phyloP scores from a whole-genome alignment of 495 filamentous ascomycete species.

The Letharia columbiana region DNA sequence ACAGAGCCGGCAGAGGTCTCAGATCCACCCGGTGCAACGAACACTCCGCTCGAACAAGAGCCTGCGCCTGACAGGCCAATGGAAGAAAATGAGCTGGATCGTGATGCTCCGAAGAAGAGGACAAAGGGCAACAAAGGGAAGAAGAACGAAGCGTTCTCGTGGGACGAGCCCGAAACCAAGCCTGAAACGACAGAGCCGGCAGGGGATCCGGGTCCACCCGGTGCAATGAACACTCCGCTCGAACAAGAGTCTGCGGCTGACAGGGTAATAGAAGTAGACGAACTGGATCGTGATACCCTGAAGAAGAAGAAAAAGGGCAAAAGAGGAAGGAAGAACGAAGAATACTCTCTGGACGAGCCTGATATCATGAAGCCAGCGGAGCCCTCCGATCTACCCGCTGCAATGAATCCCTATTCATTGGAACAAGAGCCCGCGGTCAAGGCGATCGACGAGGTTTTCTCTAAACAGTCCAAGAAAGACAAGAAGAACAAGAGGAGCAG shows the following conservation, averaged over 20 bases:
- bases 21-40: neutral
- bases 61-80: neutral
- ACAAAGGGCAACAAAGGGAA: conserved; percentile 35
- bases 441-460: neutral
- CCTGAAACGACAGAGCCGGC: neutral
- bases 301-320: conserved; percentile 31
- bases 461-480: conserved; percentile 20
- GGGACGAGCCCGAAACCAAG: conserved; percentile 21
- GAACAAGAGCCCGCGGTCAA: neutral
- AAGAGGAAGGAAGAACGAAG: conserved; percentile 38
- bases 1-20: neutral
- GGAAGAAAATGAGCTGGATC: conserved; percentile 7
- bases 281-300: conserved; percentile 5
- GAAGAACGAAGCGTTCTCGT: conserved; percentile 33
- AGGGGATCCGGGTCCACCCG: neutral
- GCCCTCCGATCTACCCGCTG: neutral
- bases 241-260: neutral
- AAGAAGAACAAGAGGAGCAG: conserved; percentile 39
- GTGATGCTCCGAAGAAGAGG: conserved; percentile 23
- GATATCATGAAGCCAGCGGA: neutral
- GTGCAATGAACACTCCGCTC: neutral
- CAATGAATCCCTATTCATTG: neutral
- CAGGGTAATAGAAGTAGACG: neutral
- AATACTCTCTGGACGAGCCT: conserved; percentile 27
- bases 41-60: neutral